Percentiles rank a stretch among this genome's conserved stretches.
Conservation (phyloP, 805 yeast genomes). For the Isabelozyma pseudorhagii region DNA sequence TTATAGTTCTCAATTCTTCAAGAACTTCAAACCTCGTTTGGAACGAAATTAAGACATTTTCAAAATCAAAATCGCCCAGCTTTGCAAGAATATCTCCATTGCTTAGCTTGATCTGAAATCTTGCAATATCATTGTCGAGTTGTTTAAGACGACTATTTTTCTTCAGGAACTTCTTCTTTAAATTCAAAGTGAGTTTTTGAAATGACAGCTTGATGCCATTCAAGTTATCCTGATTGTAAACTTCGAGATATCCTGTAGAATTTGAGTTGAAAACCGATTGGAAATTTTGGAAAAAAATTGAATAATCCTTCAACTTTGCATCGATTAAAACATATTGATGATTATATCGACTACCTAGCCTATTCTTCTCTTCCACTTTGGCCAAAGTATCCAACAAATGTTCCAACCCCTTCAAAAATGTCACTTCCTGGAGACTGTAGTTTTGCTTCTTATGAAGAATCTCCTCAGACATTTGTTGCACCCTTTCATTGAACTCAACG, state of each 20-base stretch:
- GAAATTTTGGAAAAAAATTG: conserved; percentile 2
- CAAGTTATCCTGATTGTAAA: not conserved
- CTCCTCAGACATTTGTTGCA: not conserved
- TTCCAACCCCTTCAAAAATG: conserved; percentile 4
- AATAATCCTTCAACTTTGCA: conserved; percentile 8
- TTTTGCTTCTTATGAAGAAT: not conserved
- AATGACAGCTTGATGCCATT: conserved; percentile 6
- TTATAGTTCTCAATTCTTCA: conserved; percentile 9
- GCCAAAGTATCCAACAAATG: conserved; percentile 1
- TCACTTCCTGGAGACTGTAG: not conserved
- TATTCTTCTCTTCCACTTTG: not conserved
- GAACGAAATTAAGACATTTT: conserved; percentile 6
- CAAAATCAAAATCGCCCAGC: not conserved
- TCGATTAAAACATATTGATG: not conserved
- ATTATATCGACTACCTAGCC: not conserved
- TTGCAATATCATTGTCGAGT: conserved; percentile 6
- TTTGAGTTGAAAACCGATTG: not conserved
- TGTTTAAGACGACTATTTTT: conserved; percentile 8
- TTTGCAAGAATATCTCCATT: not conserved
- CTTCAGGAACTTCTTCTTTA: conserved; percentile 4
- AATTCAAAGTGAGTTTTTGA: conserved; percentile 7
- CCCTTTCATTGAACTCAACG: not conserved
- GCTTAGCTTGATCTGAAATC: conserved; percentile 1
- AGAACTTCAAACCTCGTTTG: conserved; percentile 9
- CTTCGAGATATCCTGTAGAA: not conserved